phyloP scores from a whole-genome alignment of 2,329 filamentous ascomycete species.

The Paramyrothecium sp. region DNA sequence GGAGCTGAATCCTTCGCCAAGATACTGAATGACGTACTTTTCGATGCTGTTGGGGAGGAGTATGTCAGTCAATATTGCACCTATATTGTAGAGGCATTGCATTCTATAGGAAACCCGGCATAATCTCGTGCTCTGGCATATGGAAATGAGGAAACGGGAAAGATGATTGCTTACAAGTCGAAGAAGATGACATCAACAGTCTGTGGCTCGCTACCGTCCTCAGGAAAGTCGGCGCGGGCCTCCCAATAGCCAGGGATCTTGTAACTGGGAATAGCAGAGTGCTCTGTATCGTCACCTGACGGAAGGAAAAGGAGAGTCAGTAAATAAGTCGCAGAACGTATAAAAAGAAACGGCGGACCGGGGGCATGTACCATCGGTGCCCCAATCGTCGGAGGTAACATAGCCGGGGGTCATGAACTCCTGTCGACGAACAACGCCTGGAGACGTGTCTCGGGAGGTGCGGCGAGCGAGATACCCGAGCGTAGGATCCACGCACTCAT shows the following conservation, averaged over 20 bases:
- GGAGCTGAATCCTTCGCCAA: slow-evolving; percentile 32
- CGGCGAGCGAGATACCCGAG: slow-evolving; percentile 18
- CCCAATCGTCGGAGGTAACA: slow-evolving; percentile 56
- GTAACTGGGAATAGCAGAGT: slow-evolving; percentile 45
- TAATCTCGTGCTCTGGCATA: too few relatives aligned
- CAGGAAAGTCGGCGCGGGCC: slow-evolving; percentile 45
- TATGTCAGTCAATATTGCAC: background rate
- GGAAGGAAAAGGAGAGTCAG: too few relatives aligned
- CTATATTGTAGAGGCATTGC: background rate
- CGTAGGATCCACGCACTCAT: slow-evolving; percentile 48
- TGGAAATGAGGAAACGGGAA: too few relatives aligned
- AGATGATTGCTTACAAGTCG: slow-evolving; percentile 43
- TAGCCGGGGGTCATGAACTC: slow-evolving; percentile 48
- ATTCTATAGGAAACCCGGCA: too few relatives aligned
- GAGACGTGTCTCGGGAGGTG: slow-evolving; percentile 19
- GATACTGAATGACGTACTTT: slow-evolving; percentile 30
- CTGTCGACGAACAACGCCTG: slow-evolving; percentile 46
- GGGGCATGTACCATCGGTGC: slow-evolving; percentile 34
- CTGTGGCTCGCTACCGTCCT: slow-evolving; percentile 36
- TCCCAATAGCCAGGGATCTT: slow-evolving; percentile 48
- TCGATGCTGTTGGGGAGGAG: slow-evolving; percentile 31
- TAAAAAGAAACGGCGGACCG: too few relatives aligned
- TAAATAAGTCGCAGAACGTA: too few relatives aligned
- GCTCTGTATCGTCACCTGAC: slow-evolving; percentile 52
- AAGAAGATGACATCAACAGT: slow-evolving; percentile 53